Evolutionary conservation across 2,329 filamentous ascomycete species (phyloP), one percentile per base, ranked within the genome.

Genomic region (Microdochium trichocladiopsis): DNA sequence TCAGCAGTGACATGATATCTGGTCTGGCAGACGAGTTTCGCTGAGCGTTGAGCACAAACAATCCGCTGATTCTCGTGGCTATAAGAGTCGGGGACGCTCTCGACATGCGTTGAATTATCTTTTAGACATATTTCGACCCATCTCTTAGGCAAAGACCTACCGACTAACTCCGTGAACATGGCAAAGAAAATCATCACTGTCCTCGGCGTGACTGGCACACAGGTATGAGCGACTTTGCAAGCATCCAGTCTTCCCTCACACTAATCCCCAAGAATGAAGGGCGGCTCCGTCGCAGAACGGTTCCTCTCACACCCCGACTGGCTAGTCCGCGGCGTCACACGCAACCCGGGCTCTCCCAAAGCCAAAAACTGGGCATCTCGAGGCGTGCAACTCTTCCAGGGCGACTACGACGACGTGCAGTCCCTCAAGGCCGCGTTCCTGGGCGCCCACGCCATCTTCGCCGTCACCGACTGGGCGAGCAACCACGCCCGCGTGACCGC

Each of bases 381-480:
- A 43, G 71, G 69, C 18, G 59, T 71, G 25, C 71, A 74, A 37
- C 57, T 74, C 16, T 62, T 72, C 10, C 28, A 60, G 48, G 67
- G 58, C 2, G 64, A 72, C 37, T 57, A 67, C 12, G 58, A 70
- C 50, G 63, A 69, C 33, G 48, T 59, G 1, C 53, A 52, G 2
- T 66, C 66, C 1, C 63, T 74, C 16, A 51, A 58, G 4, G 37
- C 51, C 2, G 69, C 66, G 2, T 73, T 74, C 59, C 25, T 57
- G 14, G 69, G 65, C 36, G 67, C 71, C 11, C 61, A 61, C 36
- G 59, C 58, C 51, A 68, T 74, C 56, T 74, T 72, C 63, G 60
- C 61, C 47, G 62, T 67, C 22, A 72, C 67, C 2, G 64, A 71
- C 51, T 65, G 57, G 49, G 51, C 43, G n/a, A 24, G 37, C 24